Evolutionary conservation across 768 basidiomycete species (phyloP), one percentile per base, ranked within the genome.

Genomic region (Rhizopogon salebrosus): DNA sequence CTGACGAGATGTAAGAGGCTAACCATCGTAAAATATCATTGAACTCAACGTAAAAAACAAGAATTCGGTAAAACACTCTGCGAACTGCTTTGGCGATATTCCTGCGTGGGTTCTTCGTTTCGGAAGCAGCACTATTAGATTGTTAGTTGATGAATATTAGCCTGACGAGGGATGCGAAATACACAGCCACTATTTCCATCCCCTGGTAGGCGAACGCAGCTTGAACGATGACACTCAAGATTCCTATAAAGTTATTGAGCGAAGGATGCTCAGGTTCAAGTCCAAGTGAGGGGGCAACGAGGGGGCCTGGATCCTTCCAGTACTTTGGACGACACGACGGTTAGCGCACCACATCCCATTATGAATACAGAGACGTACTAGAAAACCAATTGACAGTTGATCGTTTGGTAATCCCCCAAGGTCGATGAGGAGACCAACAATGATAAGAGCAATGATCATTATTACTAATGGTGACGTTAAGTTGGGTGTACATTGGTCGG

Each of bases 41-140:
- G 7, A 23, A 27, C 62, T 78, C 53, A 56, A 82, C 80, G 58
- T 91, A 92, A 76, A 92, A 92, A 24, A 89, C 57, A 9, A 85
- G 57, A 60, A 95, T 90, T 57, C 92, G 84, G 71, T 80, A 87
- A 68, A 90, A 91, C 3, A 91, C 89, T 31, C 85, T 75, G 22
- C 78, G 74, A 27, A 89, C 80, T 23, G 89, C 88, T 62, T 85
- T 88, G 8, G 80, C 72, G 55, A 93, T 87, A 60, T 89, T 89
- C 23, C 83, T 80, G 29, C 87, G 82, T 2, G 90, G 90, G 65
- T 77, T 89, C 62, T 82, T 75, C 0, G 87, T 88, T 67, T 92
- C 90, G 0, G 84, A 85, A 8, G 87, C 88, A 24, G 88, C 85
- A 51, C 84, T 84, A 49, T 18, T 8, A 38, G 4, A 37, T 24